Evolutionary conservation across 306 rosid species (phyloP).

Genomic region (Vigna radiata): DNA sequence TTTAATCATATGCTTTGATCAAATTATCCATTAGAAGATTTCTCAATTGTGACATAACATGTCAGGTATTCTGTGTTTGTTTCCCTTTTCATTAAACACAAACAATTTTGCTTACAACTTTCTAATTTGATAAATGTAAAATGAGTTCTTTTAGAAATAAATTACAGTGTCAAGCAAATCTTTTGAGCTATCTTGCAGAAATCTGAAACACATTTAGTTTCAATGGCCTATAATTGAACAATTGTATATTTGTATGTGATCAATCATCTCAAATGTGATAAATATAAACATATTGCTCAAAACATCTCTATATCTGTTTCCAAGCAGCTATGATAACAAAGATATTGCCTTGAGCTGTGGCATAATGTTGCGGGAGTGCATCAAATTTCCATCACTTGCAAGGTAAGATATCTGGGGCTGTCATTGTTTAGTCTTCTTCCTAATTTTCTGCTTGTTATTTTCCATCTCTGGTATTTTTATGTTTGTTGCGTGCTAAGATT

Average conservation of each 20-base stretch:
- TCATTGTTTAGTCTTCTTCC: not conserved
- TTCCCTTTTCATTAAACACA: constrained; percentile 21
- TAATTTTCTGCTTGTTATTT: constrained; percentile 11
- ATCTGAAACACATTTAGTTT: constrained; percentile 20
- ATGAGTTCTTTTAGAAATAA: constrained; percentile 23
- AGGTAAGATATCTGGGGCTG: constrained; percentile 65
- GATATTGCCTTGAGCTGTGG: constrained; percentile 94
- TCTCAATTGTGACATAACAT: constrained; percentile 30
- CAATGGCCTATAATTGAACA: constrained; percentile 16
- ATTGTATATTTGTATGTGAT: constrained; percentile 21
- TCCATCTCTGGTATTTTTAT: constrained; percentile 29
- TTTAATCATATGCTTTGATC: constrained; percentile 1
- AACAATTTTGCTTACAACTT: not conserved
- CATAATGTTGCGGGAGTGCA: constrained; percentile 94
- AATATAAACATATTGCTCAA: constrained; percentile 20
- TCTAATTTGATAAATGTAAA: constrained; percentile 32
- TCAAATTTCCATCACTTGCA: constrained; percentile 82
- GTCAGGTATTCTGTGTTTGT: not conserved
- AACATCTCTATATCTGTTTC: constrained; percentile 38
- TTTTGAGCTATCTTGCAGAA: constrained; percentile 32
- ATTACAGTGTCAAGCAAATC: constrained; percentile 29
- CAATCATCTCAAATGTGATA: constrained; percentile 30
- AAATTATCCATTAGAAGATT: not conserved
- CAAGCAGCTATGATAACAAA: constrained; percentile 91
- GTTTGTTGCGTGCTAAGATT: constrained; percentile 14